Percentiles rank a stretch among this genome's conserved stretches.
Evolutionary conservation across 164 flowering plant genomes (phyloP).

Genomic region (Liquidambar formosana): DNA sequence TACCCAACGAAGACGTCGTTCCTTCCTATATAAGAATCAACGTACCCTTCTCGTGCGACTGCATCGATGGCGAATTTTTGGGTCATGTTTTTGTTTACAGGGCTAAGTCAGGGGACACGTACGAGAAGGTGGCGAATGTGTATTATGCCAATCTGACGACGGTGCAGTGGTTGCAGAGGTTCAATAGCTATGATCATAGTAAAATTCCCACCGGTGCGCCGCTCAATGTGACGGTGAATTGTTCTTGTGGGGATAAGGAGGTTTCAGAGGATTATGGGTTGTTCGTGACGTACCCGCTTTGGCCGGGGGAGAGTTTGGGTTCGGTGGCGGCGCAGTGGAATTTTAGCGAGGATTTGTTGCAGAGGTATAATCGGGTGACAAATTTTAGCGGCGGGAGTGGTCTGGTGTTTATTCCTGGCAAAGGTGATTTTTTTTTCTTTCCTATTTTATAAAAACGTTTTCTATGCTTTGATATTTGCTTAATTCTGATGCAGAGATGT

Average conservation of each 20-base stretch:
- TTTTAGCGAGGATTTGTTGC: slow-evolving; percentile 28
- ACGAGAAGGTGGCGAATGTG: slow-evolving; percentile 26
- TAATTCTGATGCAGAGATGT: background rate
- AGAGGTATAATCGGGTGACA: slow-evolving; percentile 43
- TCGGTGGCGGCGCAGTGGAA: slow-evolving; percentile 14
- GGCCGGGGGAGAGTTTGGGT: slow-evolving; percentile 33
- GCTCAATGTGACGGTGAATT: slow-evolving; percentile 64
- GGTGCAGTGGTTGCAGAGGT: slow-evolving; percentile 21
- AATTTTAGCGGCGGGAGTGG: slow-evolving; percentile 53
- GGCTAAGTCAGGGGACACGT: slow-evolving; percentile 35
- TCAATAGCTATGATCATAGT: slow-evolving; percentile 26
- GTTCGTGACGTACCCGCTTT: slow-evolving; percentile 63
- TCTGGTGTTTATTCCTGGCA: slow-evolving; percentile 60
- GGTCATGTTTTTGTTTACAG: slow-evolving; percentile 45
- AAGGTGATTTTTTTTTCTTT: slow-evolving; percentile 40
- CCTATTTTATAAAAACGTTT: too few relatives aligned
- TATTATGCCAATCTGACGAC: slow-evolving; percentile 51
- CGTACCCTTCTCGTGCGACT: slow-evolving; percentile 59
- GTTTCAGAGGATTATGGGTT: slow-evolving; percentile 55
- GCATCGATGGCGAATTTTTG: slow-evolving; percentile 42
- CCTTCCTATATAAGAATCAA: slow-evolving; percentile 24
- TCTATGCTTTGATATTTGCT: background rate
- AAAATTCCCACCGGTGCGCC: slow-evolving; percentile 26
- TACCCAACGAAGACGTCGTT: slow-evolving; percentile 36
- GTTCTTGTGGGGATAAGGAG: slow-evolving; percentile 52